These are phyloP conservation scores for Lasiosphaeria hispida DNA, from an alignment of 495 filamentous ascomycete species.

Conservation along the genomic window DNA sequence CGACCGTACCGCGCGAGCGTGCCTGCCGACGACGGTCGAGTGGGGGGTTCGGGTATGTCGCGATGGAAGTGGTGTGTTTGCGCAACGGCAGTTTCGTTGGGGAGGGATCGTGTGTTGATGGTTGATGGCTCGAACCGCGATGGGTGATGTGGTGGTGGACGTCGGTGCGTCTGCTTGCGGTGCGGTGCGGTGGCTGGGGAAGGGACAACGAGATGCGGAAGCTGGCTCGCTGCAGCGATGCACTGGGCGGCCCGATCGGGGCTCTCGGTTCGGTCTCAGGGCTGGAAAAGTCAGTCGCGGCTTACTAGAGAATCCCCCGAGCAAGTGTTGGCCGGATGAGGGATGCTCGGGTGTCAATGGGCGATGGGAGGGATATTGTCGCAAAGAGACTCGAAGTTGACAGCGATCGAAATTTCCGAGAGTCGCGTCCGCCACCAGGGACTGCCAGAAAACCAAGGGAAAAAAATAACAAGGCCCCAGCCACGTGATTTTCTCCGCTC, in stretches of 20 bases:
- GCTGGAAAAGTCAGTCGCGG: slow-evolving; percentile 15
- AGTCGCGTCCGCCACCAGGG: slow-evolving; percentile 23
- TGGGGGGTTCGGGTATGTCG: neutral
- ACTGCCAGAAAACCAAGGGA: slow-evolving; percentile 1
- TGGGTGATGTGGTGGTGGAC: neutral
- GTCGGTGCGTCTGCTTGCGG: neutral
- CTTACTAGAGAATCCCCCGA: slow-evolving; percentile 6
- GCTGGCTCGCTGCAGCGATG: neutral
- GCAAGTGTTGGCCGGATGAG: slow-evolving; percentile 13
- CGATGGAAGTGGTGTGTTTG: neutral
- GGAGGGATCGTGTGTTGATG: too few relatives aligned
- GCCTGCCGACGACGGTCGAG: neutral
- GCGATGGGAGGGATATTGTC: slow-evolving; percentile 29
- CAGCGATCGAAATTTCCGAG: slow-evolving; percentile 27
- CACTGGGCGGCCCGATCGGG: neutral
- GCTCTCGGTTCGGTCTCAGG: neutral
- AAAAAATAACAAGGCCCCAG: slow-evolving; percentile 18
- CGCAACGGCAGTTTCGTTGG: neutral
- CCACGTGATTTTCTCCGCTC: slow-evolving; percentile 28
- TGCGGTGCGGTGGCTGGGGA: slow-evolving; percentile 20
- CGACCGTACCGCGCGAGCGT: neutral
- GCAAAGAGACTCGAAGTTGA: slow-evolving; percentile 25
- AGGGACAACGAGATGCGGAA: neutral
- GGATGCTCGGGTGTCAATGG: slow-evolving; percentile 32
- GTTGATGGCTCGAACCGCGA: neutral